These are phyloP conservation scores for Neofusicoccum laricinum DNA, from an alignment of 2,329 filamentous ascomycete species.

Conservation along the genomic window DNA sequence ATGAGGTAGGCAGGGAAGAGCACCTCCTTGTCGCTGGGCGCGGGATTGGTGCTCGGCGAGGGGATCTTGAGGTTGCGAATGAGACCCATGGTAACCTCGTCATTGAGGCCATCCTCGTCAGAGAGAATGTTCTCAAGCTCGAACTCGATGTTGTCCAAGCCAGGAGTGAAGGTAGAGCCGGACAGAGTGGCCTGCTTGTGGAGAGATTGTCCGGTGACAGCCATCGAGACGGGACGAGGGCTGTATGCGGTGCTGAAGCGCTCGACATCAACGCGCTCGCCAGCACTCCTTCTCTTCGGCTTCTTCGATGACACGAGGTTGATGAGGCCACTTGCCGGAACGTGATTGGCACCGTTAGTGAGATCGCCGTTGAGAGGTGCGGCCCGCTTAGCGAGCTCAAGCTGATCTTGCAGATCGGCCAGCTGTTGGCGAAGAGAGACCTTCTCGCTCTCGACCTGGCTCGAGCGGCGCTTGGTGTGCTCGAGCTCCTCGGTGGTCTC, in stretches of 20 bases:
- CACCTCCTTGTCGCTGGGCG: constrained; percentile 96
- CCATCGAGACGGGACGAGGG: constrained; percentile 95
- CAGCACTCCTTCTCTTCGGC: constrained; percentile 89
- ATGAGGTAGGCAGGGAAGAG: constrained; percentile 98
- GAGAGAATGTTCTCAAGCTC: constrained; percentile 92
- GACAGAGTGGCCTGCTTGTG: constrained; percentile 67
- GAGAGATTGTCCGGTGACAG: constrained; percentile 59
- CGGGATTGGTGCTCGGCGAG: constrained; percentile 77
- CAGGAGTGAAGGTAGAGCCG: constrained; percentile 74
- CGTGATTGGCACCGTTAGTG: constrained; percentile 58
- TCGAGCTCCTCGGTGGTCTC: constrained; percentile 79
- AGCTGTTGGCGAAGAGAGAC: constrained; percentile 81
- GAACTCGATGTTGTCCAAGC: constrained; percentile 86
- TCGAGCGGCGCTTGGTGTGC: constrained; percentile 69
- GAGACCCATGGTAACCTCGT: constrained; percentile 93
- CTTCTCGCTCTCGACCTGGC: constrained; percentile 81
- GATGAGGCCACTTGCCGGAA: constrained; percentile 73
- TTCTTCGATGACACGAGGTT: constrained; percentile 97
- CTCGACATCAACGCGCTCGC: constrained; percentile 80
- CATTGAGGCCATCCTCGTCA: constrained; percentile 92
- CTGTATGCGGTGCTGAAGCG: constrained; percentile 91
- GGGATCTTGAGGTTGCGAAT: constrained; percentile 98
- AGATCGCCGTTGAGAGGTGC: constrained; percentile 69
- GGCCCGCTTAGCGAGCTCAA: constrained; percentile 79
- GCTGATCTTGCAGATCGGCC: constrained; percentile 83